A percentile compares a stretch with the other conserved stretches of the same genome.
Conservation (phyloP, 495 filamentous ascomycete genomes). For the Tuber calosporum region DNA sequence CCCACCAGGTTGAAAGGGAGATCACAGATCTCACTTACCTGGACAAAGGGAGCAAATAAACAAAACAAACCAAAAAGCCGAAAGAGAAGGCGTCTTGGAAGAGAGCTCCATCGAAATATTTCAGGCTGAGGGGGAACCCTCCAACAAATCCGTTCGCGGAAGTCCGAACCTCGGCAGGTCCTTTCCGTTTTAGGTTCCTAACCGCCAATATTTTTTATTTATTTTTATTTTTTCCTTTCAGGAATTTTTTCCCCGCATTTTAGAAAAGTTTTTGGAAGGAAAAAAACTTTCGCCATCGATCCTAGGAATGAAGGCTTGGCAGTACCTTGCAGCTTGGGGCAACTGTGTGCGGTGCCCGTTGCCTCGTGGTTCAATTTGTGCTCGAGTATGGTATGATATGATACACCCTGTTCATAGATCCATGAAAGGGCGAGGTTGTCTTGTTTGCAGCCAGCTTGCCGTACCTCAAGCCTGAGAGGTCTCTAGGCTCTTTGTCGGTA, state of each 20-base stretch:
- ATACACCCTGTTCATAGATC: neutral
- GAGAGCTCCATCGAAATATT: neutral
- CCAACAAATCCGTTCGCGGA: neutral
- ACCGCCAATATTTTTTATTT: neutral
- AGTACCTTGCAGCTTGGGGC: slow-evolving; percentile 4
- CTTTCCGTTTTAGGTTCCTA: neutral
- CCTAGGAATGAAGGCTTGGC: neutral
- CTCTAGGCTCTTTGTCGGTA: neutral
- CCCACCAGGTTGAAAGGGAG: neutral
- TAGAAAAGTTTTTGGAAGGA: neutral
- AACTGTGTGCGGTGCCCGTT: neutral
- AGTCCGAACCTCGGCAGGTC: neutral
- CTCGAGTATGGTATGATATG: too few relatives aligned
- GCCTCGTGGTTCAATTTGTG: neutral
- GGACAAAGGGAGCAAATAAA: neutral
- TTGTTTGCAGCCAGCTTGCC: neutral
- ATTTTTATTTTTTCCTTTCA: neutral
- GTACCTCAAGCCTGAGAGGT: neutral
- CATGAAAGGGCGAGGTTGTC: neutral
- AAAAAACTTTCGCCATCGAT: neutral
- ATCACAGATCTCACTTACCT: neutral
- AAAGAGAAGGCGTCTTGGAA: neutral
- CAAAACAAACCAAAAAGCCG: neutral
- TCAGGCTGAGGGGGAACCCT: neutral
- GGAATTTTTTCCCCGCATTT: neutral